phyloP scores from a whole-genome alignment of 2,329 filamentous ascomycete genomes.

The Verticillium klebahnii region DNA sequence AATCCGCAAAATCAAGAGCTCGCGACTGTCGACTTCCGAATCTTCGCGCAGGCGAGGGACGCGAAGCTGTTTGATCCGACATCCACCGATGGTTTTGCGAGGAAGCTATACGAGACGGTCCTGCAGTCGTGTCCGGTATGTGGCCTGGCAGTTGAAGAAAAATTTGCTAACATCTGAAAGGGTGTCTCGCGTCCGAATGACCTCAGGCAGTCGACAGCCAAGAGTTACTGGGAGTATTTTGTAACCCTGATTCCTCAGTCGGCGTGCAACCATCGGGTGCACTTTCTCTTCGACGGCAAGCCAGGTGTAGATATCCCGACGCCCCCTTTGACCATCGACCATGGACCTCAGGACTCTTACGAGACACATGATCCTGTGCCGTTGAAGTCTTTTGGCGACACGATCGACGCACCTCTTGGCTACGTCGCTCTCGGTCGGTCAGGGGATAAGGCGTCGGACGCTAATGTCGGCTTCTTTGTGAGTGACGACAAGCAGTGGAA shows the following conservation, averaged over 20 bases:
- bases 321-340: not conserved
- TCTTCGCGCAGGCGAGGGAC: conserved; percentile 30
- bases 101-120: conserved; percentile 23
- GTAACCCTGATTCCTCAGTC: not conserved
- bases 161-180: conserved; percentile 24
- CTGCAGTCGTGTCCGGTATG: conserved; percentile 25
- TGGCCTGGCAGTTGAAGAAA: conserved; percentile 20
- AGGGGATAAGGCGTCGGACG: conserved; percentile 29
- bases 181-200: not conserved
- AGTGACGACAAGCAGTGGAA: conserved; percentile 32
- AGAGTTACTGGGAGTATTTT: not conserved
- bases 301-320: not conserved
- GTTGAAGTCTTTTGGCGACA: not conserved
- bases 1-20: conserved; percentile 25
- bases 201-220: not conserved
- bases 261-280: conserved; percentile 9
- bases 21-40: conserved; percentile 34
- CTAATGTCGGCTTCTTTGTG: conserved; percentile 28
- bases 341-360: not conserved
- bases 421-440: conserved; percentile 23
- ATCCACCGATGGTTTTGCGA: conserved; percentile 17
- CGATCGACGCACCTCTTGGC: conserved; percentile 19
- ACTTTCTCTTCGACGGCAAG: conserved; percentile 15
- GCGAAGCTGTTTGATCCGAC: conserved; percentile 13
- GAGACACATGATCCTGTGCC: not conserved